Evolutionary conservation across 495 filamentous ascomycete genomes (phyloP).

Genomic region (Podospora sp.): DNA sequence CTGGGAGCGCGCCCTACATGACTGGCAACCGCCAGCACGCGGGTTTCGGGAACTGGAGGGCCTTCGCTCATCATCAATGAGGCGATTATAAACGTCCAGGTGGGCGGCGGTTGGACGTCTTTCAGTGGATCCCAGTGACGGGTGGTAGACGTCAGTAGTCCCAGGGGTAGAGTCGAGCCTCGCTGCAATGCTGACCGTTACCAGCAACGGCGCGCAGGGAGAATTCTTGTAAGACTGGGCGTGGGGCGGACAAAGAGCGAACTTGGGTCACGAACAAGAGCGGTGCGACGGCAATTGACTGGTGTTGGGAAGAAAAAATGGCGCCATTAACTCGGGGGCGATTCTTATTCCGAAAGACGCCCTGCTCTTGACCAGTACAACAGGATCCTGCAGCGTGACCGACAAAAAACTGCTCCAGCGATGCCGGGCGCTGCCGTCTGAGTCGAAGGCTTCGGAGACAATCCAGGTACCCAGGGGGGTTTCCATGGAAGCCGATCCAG

Average conservation of each 20-base stretch:
- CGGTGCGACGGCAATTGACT: not conserved
- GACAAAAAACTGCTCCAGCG: not conserved
- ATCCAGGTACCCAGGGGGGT: not conserved
- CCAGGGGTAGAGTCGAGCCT: not conserved
- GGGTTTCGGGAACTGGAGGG: slow-evolving; percentile 75
- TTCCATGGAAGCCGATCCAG: not conserved
- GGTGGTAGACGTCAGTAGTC: not conserved
- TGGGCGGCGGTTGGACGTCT: not conserved
- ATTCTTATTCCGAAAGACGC: not conserved
- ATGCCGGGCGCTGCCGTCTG: not conserved
- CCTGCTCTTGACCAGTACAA: not conserved
- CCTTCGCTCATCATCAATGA: slow-evolving; percentile 42
- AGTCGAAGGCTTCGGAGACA: not conserved
- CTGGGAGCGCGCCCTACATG: slow-evolving; percentile 69
- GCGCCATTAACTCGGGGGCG: not conserved
- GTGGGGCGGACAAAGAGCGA: too few relatives aligned
- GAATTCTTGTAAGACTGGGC: not conserved
- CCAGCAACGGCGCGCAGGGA: not conserved
- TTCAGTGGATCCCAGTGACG: not conserved
- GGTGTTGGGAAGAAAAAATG: not conserved
- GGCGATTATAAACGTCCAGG: not conserved
- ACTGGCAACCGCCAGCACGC: slow-evolving; percentile 91
- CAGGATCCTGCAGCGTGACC: not conserved
- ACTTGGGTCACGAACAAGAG: too few relatives aligned
- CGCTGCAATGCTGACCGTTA: not conserved